Base-by-base conservation (phyloP, 176 grass and related monocot genomes). In the Olyra latifolia region DNA sequence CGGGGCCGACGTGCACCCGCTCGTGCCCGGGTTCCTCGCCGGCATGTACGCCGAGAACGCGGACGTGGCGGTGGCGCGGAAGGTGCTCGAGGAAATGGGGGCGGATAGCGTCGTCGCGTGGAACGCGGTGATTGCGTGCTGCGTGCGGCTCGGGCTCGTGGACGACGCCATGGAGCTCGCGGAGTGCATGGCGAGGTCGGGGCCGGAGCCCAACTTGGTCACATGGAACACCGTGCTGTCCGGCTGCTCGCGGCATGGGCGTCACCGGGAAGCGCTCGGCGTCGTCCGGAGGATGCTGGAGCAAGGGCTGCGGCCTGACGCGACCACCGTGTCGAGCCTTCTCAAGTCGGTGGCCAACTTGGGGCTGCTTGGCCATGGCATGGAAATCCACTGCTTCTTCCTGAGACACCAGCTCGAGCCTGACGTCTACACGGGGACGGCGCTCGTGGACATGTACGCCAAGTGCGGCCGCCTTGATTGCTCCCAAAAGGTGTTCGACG, bases 31-130 rank as follows among this genome's bases (percentile, higher is more conserved):
- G n/a, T 97, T 92, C 76, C 91, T 97, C 65, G 87, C 91, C 48
- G 87, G 83, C 12, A 97, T 97, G 91, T 97, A 97, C 83, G 89
- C 94, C n/a, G 91, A 91, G 88, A 87, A 89, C 67, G 85, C 87
- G 7, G 50, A 80, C 24, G 76, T 91, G 29, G 77, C 48, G 11
- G 49, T 83, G 13, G 90, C 93, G 10, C 91, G 66, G 9, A 84
- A 74, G 54, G 88, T 91, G 72, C 91, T 97, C 53, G 73, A 88
- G 64, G 63, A 68, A 30, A 62, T 58, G 28, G 77, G 66, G 54
- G 27, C 62, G 7, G 45, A 64, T 28, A 82, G 50, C 49, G 25
- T 86, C 2, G 88, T 93, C 14, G 84, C 93, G 22, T 97, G 94
- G 94, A 97, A 97, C 87, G 85, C 91, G 50, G 83, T 91, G 32